phyloP scores from a whole-genome alignment of 2,329 filamentous ascomycete genomes.

The Epichloe elymi region DNA sequence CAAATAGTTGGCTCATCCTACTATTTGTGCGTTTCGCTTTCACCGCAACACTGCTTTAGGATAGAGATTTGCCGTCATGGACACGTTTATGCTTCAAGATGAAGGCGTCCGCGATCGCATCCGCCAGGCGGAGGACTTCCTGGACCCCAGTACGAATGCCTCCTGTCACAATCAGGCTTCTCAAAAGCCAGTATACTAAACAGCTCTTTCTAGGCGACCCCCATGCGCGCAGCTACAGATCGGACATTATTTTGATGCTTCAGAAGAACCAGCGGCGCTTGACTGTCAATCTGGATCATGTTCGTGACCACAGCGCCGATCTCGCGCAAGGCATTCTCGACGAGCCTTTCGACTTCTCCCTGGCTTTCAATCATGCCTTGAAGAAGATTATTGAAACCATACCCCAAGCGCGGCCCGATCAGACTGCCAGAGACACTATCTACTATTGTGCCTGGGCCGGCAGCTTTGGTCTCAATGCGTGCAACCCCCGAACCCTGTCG shows the following conservation, averaged over 20 bases:
- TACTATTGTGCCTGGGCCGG: slow-evolving; percentile 98
- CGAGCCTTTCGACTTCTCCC: slow-evolving; percentile 74
- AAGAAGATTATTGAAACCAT: slow-evolving; percentile 78
- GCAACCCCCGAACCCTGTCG: slow-evolving; percentile 79
- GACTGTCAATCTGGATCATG: slow-evolving; percentile 74
- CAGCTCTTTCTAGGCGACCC: slow-evolving; percentile 29
- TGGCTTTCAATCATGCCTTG: slow-evolving; percentile 82
- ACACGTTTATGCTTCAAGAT: slow-evolving; percentile 64
- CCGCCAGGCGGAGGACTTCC: slow-evolving; percentile 78
- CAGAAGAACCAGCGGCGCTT: slow-evolving; percentile 53
- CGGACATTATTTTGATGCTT: slow-evolving; percentile 72
- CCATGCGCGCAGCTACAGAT: slow-evolving; percentile 61
- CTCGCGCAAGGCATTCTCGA: slow-evolving; percentile 68
- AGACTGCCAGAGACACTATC: slow-evolving; percentile 63
- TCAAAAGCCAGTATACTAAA: background rate
- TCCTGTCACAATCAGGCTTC: background rate
- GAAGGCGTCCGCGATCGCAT: slow-evolving; percentile 74
- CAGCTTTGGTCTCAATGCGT: slow-evolving; percentile 87
- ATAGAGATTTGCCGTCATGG: slow-evolving; percentile 37
- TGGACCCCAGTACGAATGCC: slow-evolving; percentile 68
- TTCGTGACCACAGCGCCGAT: slow-evolving; percentile 73
- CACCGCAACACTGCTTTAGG: background rate
- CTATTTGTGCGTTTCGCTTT: background rate
- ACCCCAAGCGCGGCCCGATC: slow-evolving; percentile 59
- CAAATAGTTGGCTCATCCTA: no score